Evolutionary conservation across 768 basidiomycete genomes (phyloP), one percentile per base, ranked within the genome.

Genomic region (Roridomyces roridus): DNA sequence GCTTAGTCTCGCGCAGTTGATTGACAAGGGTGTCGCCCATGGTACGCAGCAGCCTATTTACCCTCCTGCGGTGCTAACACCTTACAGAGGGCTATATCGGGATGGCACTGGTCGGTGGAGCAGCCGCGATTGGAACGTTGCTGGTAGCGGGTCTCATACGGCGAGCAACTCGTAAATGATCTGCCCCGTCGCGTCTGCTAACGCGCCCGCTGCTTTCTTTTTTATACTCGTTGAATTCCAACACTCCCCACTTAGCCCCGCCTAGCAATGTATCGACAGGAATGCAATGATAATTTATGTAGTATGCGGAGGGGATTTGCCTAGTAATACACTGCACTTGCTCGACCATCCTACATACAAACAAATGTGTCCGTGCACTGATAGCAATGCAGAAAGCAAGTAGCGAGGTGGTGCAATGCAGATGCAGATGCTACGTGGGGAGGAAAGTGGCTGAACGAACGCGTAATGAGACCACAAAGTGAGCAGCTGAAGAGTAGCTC

Each of bases 1-100:
- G 14, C 89, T 92, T 62, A 95, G 93, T 53, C 77, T 99, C 46
- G 80, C 78, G 6, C 79, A 82, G n/a, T 80, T 98, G 41, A 96
- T 98, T 50, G 96, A 98, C 51, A 81, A 86, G 64, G 90, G 86
- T 28, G 88, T 96, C 39, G 80, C 91, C 46, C 85, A 85, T 77
- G 94, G 94, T 92, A 63, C 35, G 80, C 71, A 14, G 28, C 36
- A 31, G 36, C 14, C 9, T 25, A 43, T 21, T 50, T 36, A 10
- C 46, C 31, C 10, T 25, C 14, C n/a, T 42, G 31, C 20, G 28
- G 46, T 44, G 5, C 25, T 62, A 26, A 52, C 53, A 6, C 8
- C 20, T 55, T 10, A 6, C 71, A 96, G 96, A 99, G 73, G 96
- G 96, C n/a, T 98, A 98, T 71, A 92, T 98, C 46, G 97, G 97